Evolutionary conservation across 352 stramenopile species (phyloP), one percentile per base, ranked within the genome.

Genomic region (Pythium oligandrum): DNA sequence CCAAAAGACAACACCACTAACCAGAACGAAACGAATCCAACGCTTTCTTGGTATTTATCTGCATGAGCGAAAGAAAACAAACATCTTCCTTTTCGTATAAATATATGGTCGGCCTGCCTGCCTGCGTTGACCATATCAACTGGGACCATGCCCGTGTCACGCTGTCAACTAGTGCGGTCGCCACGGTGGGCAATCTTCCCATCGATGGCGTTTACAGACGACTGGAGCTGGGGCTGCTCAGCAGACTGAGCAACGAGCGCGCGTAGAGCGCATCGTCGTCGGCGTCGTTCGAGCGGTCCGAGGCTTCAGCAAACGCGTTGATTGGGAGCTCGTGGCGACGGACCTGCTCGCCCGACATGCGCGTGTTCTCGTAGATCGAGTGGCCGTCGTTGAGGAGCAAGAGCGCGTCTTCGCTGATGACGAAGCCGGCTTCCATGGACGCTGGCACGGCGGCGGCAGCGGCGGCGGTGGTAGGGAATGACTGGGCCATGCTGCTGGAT

Each of bases 331-430:
- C 64, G 43, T 77, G 67, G 44, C 57, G 61, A 48, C 53, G 68
- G 40, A 70, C 63, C 48, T 83, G 64, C 64, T 86, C 72, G 57
- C 72, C 72, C 34, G 72, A 83, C 51, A 83, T 69, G 51, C 75
- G 70, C 57, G 68, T 76, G 51, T 59, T 68, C 32, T 77, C 67
- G 63, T 86, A 81, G 61, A 81, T 83, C 45, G 70, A 81, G 63
- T 55, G 61, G 40, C 53, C 53, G 17, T 53, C 45, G 36, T n/a
- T 43, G 11, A 59, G 53, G 53, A 59, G 49, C 12, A 59, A 46
- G 36, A 53, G 36, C 31, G 53, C 44, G 38, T 53, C 53, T 1
- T 38, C 35, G 4, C 44, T 48, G 53, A 53, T 51, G 44, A 36
- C 37, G 6, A 43, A 30, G 9, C 17, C 17, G 17, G 17, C 17